Evolutionary conservation across 2,329 filamentous ascomycete species (phyloP).

Genomic region (Stemphylium beticola): DNA sequence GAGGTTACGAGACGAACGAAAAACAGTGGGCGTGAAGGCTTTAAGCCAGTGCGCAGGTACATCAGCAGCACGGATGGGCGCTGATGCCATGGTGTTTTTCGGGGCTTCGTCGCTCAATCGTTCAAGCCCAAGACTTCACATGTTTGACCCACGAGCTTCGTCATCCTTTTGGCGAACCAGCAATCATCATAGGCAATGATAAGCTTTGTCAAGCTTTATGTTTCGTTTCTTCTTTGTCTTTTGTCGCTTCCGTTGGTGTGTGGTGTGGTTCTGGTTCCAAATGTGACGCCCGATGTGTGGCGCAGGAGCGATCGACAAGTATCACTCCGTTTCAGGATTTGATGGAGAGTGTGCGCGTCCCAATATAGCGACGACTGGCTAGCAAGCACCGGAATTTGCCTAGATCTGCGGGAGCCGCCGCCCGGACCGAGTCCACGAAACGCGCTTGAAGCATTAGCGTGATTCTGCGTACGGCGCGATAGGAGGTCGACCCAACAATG

Average conservation of each 20-base stretch:
- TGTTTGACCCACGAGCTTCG: slow-evolving; percentile 24
- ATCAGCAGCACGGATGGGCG: not conserved
- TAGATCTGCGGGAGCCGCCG: slow-evolving; percentile 13
- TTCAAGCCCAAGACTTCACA: slow-evolving; percentile 14
- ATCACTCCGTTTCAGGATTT: slow-evolving; percentile 11
- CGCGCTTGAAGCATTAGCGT: slow-evolving; percentile 11
- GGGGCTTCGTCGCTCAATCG: not conserved
- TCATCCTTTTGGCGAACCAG: slow-evolving; percentile 8
- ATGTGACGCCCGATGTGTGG: slow-evolving; percentile 3
- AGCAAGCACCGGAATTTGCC: not conserved
- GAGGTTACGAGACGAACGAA: not conserved
- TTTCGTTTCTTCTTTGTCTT: slow-evolving; percentile 5
- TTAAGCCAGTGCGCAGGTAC: slow-evolving; percentile 2
- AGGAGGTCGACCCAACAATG: slow-evolving; percentile 23
- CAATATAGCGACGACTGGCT: slow-evolving; percentile 1
- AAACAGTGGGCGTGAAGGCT: not conserved
- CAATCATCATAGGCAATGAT: not conserved
- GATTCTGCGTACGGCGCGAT: slow-evolving; percentile 18
- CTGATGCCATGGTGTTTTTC: slow-evolving; percentile 4
- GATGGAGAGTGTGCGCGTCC: slow-evolving; percentile 1
- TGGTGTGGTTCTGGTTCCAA: slow-evolving; percentile 5
- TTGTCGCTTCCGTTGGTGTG: not conserved
- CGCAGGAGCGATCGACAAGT: not conserved
- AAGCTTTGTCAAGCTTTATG: slow-evolving; percentile 26
- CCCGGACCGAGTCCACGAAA: slow-evolving; percentile 18